Conservation (phyloP, 106 monocot genomes). For the Chionographis japonica region DNA sequence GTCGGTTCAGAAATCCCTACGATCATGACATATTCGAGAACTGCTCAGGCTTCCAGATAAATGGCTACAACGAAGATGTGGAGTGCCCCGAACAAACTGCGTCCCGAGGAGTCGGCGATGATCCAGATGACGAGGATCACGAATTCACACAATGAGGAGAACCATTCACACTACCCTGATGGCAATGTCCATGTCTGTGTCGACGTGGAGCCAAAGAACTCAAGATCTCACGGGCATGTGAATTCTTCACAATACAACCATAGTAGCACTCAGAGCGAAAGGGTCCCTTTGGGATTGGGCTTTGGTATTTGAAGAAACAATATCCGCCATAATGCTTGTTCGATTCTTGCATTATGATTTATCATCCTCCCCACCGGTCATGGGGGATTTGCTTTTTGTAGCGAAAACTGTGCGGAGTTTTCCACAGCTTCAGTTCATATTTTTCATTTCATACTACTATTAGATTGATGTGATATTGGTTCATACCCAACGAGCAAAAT, state of each 20-base stretch:
- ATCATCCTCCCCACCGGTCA: too few species aligned
- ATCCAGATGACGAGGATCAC: constrained; percentile 42
- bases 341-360: neutral
- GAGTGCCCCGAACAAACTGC: constrained; percentile 21
- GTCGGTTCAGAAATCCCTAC: constrained; percentile 83
- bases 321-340: constrained; percentile 32
- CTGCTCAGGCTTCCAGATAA: constrained; percentile 78
- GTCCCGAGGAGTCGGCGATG: constrained; percentile 47
- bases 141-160: constrained; percentile 27
- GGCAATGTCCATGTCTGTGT: constrained; percentile 29
- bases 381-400: too few species aligned
- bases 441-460: too few species aligned
- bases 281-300: constrained; percentile 40
- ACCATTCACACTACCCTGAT: constrained; percentile 22
- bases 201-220: constrained; percentile 29
- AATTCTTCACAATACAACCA: constrained; percentile 31
- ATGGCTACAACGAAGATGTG: constrained; percentile 81
- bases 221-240: constrained; percentile 28
- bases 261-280: constrained; percentile 26
- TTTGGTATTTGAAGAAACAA: constrained; percentile 49
- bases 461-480: too few species aligned
- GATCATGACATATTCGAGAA: constrained; percentile 79
- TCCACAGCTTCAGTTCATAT: too few species aligned
- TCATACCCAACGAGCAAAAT: too few species aligned
- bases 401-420: too few species aligned